Base-by-base conservation (phyloP, 2,329 filamentous ascomycete species). In the Fusarium poae region DNA sequence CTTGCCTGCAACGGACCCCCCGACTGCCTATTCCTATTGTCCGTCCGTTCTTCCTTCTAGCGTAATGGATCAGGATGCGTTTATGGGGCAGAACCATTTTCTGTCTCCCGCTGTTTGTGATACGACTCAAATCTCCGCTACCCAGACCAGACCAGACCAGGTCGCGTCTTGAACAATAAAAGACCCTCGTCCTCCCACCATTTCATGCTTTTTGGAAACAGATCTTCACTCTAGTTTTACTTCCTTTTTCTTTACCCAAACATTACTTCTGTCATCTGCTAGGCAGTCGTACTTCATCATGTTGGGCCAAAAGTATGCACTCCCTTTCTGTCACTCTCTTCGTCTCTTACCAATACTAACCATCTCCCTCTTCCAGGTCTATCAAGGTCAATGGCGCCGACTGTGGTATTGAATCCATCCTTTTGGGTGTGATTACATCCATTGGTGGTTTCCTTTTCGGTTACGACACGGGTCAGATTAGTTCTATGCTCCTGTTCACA, bases 401-500 rank as follows among this genome's bases (percentile, higher is more conserved):
- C 48, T 82, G 80, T 53, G 80, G 81, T 46, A 56, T 75, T 25
- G 80, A 82, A 64, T 68, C 81, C 25, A 66, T 83, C 61, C 52
- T 83, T 29, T 70, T 88, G 29, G 85, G 85, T 44, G 77, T 83
- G 34, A 80, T 84, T 42, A 87, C 86, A 43, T 86, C 84, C 44
- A 83, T 89, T 40, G 87, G 87, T 63, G 88, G 86, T 48, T 88
- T 88, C 76, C 82, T 90, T 64, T 89, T 89, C 75, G 88, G 88
- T 48, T 89, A 89, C 69, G 88, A 89, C 68, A 89, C 86, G 12
- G 88, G 86, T 67, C 85, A 88, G 72, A 88, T 88, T 53, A 86
- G 85, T 9, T 80, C 78, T 40, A 82, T 85, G 73, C 77, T 85
- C 12, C 75, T 83, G 20, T 85, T 85, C 73, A 59, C 75, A 12